Evolutionary conservation across 192 early-diverging fungal genomes (phyloP).

Genomic region (Entophlyctis luteolus): DNA sequence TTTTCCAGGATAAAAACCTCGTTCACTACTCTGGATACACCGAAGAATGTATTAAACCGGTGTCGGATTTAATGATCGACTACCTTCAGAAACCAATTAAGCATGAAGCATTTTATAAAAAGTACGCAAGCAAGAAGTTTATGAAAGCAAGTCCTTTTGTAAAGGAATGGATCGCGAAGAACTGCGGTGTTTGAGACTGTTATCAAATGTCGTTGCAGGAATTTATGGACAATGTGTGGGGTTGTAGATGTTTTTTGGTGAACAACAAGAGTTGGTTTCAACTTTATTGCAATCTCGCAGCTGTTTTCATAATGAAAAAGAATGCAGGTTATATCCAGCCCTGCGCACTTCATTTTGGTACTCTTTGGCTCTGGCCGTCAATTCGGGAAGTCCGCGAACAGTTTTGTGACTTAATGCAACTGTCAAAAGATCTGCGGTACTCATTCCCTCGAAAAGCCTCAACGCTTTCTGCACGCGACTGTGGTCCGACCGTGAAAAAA

Average conservation of each 20-base stretch:
- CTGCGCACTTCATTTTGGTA: too few relatives aligned
- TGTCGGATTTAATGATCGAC: slow-evolving; percentile 66
- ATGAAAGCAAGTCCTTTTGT: slow-evolving; percentile 80
- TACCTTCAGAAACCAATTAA: slow-evolving; percentile 54
- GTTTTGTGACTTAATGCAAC: too few relatives aligned
- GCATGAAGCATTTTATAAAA: slow-evolving; percentile 72
- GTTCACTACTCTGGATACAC: slow-evolving; percentile 77
- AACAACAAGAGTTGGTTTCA: too few relatives aligned
- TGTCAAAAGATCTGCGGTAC: too few relatives aligned
- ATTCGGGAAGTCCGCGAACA: too few relatives aligned
- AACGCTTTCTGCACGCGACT: not conserved
- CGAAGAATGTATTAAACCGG: slow-evolving; percentile 60
- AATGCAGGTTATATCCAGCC: too few relatives aligned
- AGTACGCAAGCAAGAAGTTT: slow-evolving; percentile 77
- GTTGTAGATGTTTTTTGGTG: too few relatives aligned
- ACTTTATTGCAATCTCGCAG: too few relatives aligned
- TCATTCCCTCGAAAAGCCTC: not conserved
- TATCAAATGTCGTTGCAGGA: too few relatives aligned
- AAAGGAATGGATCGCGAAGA: slow-evolving; percentile 69
- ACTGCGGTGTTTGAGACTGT: slow-evolving; percentile 19
- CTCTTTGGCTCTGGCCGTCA: too few relatives aligned
- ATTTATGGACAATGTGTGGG: too few relatives aligned
- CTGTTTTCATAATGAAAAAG: too few relatives aligned
- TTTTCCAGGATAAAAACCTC: slow-evolving; percentile 58
- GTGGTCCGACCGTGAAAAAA: slow-evolving; percentile 11